Conservation (phyloP, 1,284 basidiomycete genomes). For the Puccinia novopanici region DNA sequence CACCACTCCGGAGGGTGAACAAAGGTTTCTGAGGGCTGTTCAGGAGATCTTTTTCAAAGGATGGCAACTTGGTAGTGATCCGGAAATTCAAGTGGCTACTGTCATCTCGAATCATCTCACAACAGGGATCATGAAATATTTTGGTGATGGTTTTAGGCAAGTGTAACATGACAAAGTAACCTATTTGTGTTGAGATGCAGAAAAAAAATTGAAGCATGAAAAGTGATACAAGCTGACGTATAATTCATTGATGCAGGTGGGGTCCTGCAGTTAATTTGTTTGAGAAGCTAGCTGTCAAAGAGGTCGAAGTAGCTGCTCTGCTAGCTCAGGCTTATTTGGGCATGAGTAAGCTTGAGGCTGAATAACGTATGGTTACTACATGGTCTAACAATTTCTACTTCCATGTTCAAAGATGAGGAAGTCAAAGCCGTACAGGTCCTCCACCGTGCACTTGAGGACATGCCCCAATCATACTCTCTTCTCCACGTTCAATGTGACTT, state of each 20-base stretch:
- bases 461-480: conserved; percentile 87
- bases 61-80: conserved; percentile 97
- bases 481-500: conserved; percentile 95
- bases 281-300: conserved; percentile 79
- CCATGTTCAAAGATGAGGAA: conserved; percentile 78
- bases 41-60: conserved; percentile 90
- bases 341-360: conserved; percentile 71
- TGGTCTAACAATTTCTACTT: conserved; percentile 57
- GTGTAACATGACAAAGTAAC: conserved; percentile 58
- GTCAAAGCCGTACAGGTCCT: conserved; percentile 97
- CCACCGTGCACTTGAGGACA: conserved; percentile 76
- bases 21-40: conserved; percentile 85
- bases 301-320: conserved; percentile 86
- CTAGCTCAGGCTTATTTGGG: conserved; percentile 89
- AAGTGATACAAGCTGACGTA: background rate
- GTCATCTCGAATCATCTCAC: conserved; percentile 96
- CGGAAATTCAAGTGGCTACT: conserved; percentile 96
- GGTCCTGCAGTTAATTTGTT: conserved; percentile 91
- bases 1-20: conserved; percentile 80
- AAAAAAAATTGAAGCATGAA: conserved; percentile 55
- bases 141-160: conserved; percentile 84
- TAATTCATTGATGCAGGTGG: conserved; percentile 48
- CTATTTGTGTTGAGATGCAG: conserved; percentile 54
- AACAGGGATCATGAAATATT: conserved; percentile 93
- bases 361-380: background rate